phyloP scores from a whole-genome alignment of 148 eudicot genomes.

The Fagopyrum esculentum region DNA sequence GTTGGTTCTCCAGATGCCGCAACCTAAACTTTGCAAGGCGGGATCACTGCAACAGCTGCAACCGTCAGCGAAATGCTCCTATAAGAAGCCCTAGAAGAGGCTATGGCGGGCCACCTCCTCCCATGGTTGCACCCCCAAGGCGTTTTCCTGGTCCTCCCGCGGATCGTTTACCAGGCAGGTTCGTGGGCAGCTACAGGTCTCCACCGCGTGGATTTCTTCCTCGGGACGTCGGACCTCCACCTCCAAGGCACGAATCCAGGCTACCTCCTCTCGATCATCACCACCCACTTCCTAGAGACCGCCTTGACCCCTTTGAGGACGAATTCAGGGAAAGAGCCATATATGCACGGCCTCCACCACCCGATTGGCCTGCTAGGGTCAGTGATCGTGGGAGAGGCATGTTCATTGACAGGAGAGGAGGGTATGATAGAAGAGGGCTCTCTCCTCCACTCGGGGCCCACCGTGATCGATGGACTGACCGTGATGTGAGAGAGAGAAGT shows the following conservation, averaged over 20 bases:
- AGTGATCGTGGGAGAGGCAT: conserved; percentile 50
- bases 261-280: conserved; percentile 28
- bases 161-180: conserved; percentile 63
- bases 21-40: conserved; percentile 93
- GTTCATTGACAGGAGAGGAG: conserved; percentile 49
- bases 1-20: conserved; percentile 48
- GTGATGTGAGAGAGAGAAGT: conserved; percentile 63
- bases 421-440: conserved; percentile 54
- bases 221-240: conserved; percentile 56
- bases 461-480: conserved; percentile 57
- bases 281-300: conserved; percentile 50
- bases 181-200: conserved; percentile 57
- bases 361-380: conserved; percentile 44
- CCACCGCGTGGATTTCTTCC: conserved; percentile 37
- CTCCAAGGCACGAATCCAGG: conserved; percentile 58
- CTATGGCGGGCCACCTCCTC: conserved; percentile 62
- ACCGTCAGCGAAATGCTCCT: conserved; percentile 51
- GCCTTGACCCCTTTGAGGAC: conserved; percentile 56
- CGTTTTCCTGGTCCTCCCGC: conserved; percentile 59
- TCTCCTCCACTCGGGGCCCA: conserved; percentile 35
- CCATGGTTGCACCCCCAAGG: conserved; percentile 35
- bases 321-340: conserved; percentile 59
- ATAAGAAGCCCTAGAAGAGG: conserved; percentile 62
- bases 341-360: conserved; percentile 55
- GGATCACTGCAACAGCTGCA: conserved; percentile 80